Percentiles rank a stretch among this genome's conserved stretches.
Evolutionary conservation across 1,139 yeast species (phyloP).

Genomic region (Yamadazyma triangularis): DNA sequence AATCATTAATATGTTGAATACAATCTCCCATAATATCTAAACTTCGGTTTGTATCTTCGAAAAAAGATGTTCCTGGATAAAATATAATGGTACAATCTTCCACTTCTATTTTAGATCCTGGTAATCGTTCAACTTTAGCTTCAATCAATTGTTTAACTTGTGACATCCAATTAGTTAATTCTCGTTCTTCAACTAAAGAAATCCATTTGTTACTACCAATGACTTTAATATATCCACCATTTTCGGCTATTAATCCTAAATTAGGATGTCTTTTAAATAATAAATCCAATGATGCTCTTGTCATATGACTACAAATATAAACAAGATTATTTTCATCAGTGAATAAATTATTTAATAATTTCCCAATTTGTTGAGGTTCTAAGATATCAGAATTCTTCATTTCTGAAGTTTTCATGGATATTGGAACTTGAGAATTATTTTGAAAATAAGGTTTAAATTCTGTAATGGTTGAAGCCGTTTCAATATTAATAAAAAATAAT

Average conservation of each 20-base stretch:
- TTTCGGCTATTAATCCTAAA: slow-evolving; percentile 83
- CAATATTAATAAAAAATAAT: slow-evolving; percentile 54
- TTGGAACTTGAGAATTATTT: slow-evolving; percentile 11
- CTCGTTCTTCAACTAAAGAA: slow-evolving; percentile 52
- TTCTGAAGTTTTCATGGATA: slow-evolving; percentile 12
- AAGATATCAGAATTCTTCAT: slow-evolving; percentile 26
- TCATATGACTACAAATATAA: slow-evolving; percentile 65
- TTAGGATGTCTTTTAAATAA: slow-evolving; percentile 63
- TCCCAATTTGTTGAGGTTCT: slow-evolving; percentile 47
- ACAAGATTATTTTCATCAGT: slow-evolving; percentile 55
- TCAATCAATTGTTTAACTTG: slow-evolving; percentile 56
- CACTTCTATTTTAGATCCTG: slow-evolving; percentile 68
- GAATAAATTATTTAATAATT: slow-evolving; percentile 47
- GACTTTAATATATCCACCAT: slow-evolving; percentile 71
- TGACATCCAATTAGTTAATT: slow-evolving; percentile 56
- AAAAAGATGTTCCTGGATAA: slow-evolving; percentile 58
- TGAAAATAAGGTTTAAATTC: slow-evolving; percentile 15
- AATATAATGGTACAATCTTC: slow-evolving; percentile 76
- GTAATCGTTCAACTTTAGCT: slow-evolving; percentile 71
- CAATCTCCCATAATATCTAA: slow-evolving; percentile 75
- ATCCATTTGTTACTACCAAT: slow-evolving; percentile 59
- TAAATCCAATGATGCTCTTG: slow-evolving; percentile 60
- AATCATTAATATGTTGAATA: slow-evolving; percentile 78
- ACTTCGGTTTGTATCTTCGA: slow-evolving; percentile 65
- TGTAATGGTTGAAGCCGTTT: slow-evolving; percentile 31